A percentile compares a stretch with the other conserved stretches of the same genome.
Evolutionary conservation across 2,329 filamentous ascomycete species (phyloP).

Genomic region (Cladosporium sp.): DNA sequence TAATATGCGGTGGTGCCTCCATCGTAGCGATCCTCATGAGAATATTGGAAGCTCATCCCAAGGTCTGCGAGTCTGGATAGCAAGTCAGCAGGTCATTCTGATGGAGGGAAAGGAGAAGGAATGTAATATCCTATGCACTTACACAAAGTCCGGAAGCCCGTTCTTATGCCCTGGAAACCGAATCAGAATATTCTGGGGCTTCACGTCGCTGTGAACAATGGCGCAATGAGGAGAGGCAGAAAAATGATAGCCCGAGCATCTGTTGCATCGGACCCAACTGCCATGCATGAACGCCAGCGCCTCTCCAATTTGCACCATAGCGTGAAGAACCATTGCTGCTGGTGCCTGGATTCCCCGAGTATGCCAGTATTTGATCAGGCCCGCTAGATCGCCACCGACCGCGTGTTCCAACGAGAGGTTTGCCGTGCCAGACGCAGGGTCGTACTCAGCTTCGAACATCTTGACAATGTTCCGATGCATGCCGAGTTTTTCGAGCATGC

Average conservation of each 20-base stretch:
- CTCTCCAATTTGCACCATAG: conserved; percentile 21
- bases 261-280: conserved; percentile 12
- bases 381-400: conserved; percentile 20
- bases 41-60: conserved; percentile 13
- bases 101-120: too few species aligned
- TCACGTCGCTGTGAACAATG: conserved; percentile 24
- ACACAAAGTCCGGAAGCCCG: conserved; percentile 18
- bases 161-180: not conserved
- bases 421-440: not conserved
- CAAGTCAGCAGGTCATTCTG: too few species aligned
- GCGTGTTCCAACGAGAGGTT: conserved; percentile 17
- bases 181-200: conserved; percentile 23
- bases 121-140: too few species aligned
- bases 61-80: conserved; percentile 20
- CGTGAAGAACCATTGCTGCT: conserved; percentile 20
- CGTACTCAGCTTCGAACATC: not conserved
- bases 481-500: not conserved
- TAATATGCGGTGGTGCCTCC: not conserved
- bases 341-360: conserved; percentile 6
- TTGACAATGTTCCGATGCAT: not conserved
- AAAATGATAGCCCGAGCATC: too few species aligned
- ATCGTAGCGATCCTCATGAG: not conserved
- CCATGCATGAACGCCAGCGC: conserved; percentile 25
- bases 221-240: not conserved
- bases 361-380: conserved; percentile 14